Conservation (phyloP, 2,329 filamentous ascomycete species). For the Mollisia scopiformis region DNA sequence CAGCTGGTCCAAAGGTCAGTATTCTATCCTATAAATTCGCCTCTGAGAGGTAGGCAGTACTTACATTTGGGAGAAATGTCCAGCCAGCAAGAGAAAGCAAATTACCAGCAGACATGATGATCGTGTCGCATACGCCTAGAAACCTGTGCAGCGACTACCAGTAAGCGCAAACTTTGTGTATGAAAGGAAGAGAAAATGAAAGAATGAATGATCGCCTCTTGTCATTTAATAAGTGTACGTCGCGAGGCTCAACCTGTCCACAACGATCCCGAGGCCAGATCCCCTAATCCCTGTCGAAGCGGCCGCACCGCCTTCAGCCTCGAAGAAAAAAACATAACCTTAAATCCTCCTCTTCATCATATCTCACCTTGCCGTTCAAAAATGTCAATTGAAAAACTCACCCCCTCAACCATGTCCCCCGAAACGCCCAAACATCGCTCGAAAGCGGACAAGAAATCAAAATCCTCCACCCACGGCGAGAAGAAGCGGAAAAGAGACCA, state of each 20-base stretch:
- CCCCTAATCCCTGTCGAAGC: slow-evolving; percentile 18
- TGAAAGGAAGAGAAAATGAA: neutral
- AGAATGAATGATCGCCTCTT: slow-evolving; percentile 1
- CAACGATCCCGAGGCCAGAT: slow-evolving; percentile 1
- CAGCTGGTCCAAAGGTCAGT: slow-evolving; percentile 55
- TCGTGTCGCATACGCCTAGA: neutral
- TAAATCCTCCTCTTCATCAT: slow-evolving; percentile 5
- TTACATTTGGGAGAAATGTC: slow-evolving; percentile 64
- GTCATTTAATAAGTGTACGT: neutral
- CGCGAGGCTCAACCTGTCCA: slow-evolving; percentile 21
- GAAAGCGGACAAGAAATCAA: slow-evolving; percentile 38
- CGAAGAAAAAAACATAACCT: slow-evolving; percentile 21
- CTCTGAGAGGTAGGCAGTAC: slow-evolving; percentile 27
- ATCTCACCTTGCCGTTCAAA: slow-evolving; percentile 4
- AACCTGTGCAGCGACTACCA: slow-evolving; percentile 5
- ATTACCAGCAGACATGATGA: slow-evolving; percentile 29
- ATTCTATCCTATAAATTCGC: neutral
- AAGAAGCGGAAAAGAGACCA: slow-evolving; percentile 45
- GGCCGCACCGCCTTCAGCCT: slow-evolving; percentile 26
- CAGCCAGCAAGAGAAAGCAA: slow-evolving; percentile 61
- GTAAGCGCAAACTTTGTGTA: neutral
- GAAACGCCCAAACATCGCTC: slow-evolving; percentile 34
- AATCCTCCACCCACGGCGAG: slow-evolving; percentile 41
- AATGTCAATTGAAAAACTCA: slow-evolving; percentile 33
- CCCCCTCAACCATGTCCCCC: slow-evolving; percentile 20